Percentiles rank a stretch among this genome's conserved stretches.
phyloP scores from a whole-genome alignment of 176 grass and related monocot genomes.

The Avena sativa region DNA sequence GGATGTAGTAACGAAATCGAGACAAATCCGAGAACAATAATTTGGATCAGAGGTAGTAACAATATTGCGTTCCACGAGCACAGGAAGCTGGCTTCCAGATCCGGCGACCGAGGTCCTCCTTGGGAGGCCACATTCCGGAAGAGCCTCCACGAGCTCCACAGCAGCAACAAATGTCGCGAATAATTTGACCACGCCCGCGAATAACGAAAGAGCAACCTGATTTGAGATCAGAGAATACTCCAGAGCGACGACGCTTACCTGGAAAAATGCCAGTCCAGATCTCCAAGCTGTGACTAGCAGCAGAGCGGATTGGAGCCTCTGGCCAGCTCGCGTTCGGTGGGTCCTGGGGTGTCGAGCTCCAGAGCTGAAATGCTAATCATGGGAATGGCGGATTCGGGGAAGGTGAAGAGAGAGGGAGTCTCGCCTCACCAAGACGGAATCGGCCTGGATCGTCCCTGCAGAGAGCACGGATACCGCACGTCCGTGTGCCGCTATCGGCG shows the following conservation, averaged over 20 bases:
- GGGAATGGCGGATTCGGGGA: constrained; percentile 43
- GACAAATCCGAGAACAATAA: too few species aligned
- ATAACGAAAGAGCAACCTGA: background rate
- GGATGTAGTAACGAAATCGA: background rate
- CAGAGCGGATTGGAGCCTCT: background rate
- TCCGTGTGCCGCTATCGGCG: background rate
- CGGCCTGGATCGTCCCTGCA: constrained; percentile 48
- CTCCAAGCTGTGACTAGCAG: constrained; percentile 18
- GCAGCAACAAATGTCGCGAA: background rate
- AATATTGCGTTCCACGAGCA: background rate
- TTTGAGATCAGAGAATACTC: constrained; percentile 10
- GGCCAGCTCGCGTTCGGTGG: background rate
- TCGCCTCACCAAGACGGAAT: constrained; percentile 54
- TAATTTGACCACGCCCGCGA: background rate
- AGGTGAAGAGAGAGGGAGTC: constrained; percentile 15
- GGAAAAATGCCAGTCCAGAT: constrained; percentile 46
- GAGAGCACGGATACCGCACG: background rate
- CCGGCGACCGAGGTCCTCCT: constrained; percentile 17
- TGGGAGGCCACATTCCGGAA: constrained; percentile 46
- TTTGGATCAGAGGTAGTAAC: too few species aligned
- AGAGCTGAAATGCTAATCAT: constrained; percentile 4
- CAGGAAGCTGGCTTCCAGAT: constrained; percentile 40
- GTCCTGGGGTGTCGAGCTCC: constrained; percentile 10
- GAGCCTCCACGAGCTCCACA: constrained; percentile 1
- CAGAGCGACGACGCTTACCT: constrained; percentile 30